phyloP scores from a whole-genome alignment of 2,329 filamentous ascomycete species.

The Botrytis galanthina region DNA sequence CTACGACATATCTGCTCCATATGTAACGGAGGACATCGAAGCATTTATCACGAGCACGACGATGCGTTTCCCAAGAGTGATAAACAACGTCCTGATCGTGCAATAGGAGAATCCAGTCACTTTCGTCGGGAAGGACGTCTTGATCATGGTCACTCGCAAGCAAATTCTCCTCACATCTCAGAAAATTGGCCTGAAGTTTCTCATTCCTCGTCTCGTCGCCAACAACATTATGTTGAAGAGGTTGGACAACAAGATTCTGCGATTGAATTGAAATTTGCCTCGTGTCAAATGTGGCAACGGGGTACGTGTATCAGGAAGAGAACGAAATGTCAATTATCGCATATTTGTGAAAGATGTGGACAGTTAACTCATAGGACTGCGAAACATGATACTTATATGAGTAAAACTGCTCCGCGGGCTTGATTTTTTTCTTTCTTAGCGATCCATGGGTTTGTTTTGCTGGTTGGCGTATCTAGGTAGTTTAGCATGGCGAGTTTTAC shows the following conservation, averaged over 20 bases:
- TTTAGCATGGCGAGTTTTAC: neutral
- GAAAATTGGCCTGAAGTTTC: neutral
- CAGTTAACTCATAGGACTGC: slow-evolving; percentile 4
- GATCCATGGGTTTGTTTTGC: neutral
- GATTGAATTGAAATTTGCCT: neutral
- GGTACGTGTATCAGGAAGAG: slow-evolving; percentile 7
- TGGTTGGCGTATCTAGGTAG: neutral
- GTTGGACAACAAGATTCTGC: neutral
- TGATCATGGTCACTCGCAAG: neutral
- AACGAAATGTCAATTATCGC: neutral
- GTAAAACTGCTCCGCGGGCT: slow-evolving; percentile 5
- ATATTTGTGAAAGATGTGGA: slow-evolving; percentile 9
- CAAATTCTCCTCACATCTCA: neutral
- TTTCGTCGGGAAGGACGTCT: neutral
- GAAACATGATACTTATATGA: slow-evolving; percentile 15
- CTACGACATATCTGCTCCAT: slow-evolving; percentile 1
- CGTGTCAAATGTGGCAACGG: slow-evolving; percentile 1
- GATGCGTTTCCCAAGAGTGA: neutral
- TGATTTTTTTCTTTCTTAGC: neutral
- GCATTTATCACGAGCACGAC: slow-evolving; percentile 1
- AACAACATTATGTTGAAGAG: neutral
- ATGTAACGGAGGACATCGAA: neutral
- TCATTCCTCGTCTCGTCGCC: neutral
- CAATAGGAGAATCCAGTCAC: neutral
- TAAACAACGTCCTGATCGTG: neutral